Evolutionary conservation across 208 protist genomes (phyloP).

Genomic region (Leishmania turanica): DNA sequence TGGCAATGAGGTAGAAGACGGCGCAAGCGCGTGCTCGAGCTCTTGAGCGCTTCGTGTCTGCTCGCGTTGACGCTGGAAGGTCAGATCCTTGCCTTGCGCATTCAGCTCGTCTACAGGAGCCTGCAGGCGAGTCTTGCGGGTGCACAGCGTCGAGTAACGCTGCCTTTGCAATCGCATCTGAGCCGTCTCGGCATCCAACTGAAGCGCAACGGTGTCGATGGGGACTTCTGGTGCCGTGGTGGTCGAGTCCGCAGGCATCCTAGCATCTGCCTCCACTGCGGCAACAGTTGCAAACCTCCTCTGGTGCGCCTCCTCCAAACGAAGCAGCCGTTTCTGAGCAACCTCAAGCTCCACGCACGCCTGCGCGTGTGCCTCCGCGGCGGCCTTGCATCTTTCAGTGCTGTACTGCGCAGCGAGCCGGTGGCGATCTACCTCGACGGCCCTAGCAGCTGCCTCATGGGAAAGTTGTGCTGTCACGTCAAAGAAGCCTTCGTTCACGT

Average conservation of each 20-base stretch:
- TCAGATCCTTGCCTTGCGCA: background rate
- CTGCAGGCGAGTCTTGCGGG: constrained; percentile 4
- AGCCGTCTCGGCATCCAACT: constrained; percentile 15
- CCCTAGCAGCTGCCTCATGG: background rate
- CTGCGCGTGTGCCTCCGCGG: background rate
- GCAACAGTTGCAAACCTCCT: background rate
- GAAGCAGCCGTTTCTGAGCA: background rate
- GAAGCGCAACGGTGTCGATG: background rate
- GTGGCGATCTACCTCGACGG: constrained; percentile 12
- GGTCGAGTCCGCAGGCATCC: background rate
- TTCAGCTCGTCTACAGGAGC: constrained; percentile 3
- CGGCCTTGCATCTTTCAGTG: background rate
- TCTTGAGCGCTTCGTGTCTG: background rate
- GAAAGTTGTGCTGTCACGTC: background rate
- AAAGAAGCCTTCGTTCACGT: constrained; percentile 11
- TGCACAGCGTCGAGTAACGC: constrained; percentile 10
- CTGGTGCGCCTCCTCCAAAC: background rate
- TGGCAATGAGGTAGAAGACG: background rate
- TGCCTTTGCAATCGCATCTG: constrained; percentile 16
- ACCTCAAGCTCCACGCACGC: constrained; percentile 2
- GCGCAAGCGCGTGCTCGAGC: background rate
- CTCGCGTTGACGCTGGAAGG: background rate
- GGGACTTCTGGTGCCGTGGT: background rate
- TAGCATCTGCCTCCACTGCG: background rate
- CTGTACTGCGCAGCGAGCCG: constrained; percentile 8